Conservation (phyloP, 2,329 filamentous ascomycete species). For the Chaetomium globosum region DNA sequence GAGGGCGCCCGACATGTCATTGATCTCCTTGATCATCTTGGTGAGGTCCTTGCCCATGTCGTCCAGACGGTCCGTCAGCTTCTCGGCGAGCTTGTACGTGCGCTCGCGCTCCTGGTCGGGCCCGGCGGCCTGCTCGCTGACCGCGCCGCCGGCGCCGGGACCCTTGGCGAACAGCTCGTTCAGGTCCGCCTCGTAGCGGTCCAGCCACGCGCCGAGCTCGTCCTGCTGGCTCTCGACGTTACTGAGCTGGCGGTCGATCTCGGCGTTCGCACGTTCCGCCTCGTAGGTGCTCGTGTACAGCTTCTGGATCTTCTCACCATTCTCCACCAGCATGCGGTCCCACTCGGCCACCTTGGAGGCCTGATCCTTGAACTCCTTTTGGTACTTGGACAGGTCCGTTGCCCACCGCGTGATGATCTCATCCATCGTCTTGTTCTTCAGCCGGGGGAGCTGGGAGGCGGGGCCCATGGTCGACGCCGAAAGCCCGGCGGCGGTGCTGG, state of each 20-base stretch:
- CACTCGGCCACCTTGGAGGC: constrained; percentile 84
- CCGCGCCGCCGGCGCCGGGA: constrained; percentile 55
- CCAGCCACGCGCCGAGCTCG: constrained; percentile 84
- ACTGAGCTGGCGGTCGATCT: constrained; percentile 89
- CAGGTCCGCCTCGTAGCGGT: constrained; percentile 88
- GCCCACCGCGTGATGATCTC: constrained; percentile 98
- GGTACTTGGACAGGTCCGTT: constrained; percentile 90
- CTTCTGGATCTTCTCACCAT: constrained; percentile 92
- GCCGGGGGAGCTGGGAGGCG: constrained; percentile 78
- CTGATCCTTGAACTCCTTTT: constrained; percentile 93
- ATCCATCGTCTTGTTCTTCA: constrained; percentile 99
- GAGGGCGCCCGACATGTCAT: constrained; percentile 83
- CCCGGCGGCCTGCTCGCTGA: constrained; percentile 74
- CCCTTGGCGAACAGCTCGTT: constrained; percentile 84
- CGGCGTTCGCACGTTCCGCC: constrained; percentile 86
- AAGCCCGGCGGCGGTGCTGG: constrained; percentile 46
- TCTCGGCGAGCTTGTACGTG: constrained; percentile 95
- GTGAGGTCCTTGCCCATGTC: constrained; percentile 91
- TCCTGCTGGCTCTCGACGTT: constrained; percentile 91
- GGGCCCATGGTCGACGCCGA: constrained; percentile 79
- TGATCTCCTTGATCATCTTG: constrained; percentile 98
- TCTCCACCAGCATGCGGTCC: constrained; percentile 91
- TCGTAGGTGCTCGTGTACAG: constrained; percentile 91
- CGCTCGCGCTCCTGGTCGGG: constrained; percentile 94
- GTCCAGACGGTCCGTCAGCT: constrained; percentile 83